Base-by-base conservation (phyloP, 1,139 yeast genomes). In the Tardiomyces depauwii region DNA sequence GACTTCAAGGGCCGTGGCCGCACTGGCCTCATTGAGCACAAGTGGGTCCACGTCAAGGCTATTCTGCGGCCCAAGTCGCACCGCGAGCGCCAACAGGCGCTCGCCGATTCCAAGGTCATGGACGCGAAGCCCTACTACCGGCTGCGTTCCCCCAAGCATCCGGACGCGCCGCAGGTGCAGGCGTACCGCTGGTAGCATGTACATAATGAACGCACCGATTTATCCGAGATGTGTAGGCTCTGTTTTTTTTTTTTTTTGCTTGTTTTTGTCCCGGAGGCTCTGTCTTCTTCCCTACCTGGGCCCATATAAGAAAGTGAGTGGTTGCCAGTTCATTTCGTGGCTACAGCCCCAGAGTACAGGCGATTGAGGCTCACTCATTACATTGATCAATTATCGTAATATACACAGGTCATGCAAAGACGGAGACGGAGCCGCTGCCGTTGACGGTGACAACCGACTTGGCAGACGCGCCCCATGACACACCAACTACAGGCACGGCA, bases 1-100 rank as follows among this genome's bases (percentile, higher is more conserved):
- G 96, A 89, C 55, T 73, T 76, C 59, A 88, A 87, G 69, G 96
- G 93, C 52, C 80, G 97, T 70, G 96, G 96, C 53, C 78, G 96
- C 64, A 72, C 77, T 39, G 97, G 97, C 60, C 67, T 84, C 45
- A 76, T 85, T 45, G 75, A 73, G 40, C 94, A 86, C 61, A 79
- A 83, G 52, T 82, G 76, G 62, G 77, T 87, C 47, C 96, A 91
- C 63, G 78, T 89, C 43, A 80, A 83, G 66, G 87, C 85, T 45
- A 73, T 89, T 51, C 71, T 89, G 10, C 36, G 36, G 16, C 36
- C 36, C n/a, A 30, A 30, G 36, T 30, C 36, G 36, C 36, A 30
- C 36, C 36, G n/a, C 16, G 36, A 30, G 10, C 36, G 36, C 36
- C 36, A 30, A 10, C n/a, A 30, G 36, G 36, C 36, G 5, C 36